Evolutionary conservation across 2,329 filamentous ascomycete genomes (phyloP).

Genomic region (Colletotrichum gigasporum): DNA sequence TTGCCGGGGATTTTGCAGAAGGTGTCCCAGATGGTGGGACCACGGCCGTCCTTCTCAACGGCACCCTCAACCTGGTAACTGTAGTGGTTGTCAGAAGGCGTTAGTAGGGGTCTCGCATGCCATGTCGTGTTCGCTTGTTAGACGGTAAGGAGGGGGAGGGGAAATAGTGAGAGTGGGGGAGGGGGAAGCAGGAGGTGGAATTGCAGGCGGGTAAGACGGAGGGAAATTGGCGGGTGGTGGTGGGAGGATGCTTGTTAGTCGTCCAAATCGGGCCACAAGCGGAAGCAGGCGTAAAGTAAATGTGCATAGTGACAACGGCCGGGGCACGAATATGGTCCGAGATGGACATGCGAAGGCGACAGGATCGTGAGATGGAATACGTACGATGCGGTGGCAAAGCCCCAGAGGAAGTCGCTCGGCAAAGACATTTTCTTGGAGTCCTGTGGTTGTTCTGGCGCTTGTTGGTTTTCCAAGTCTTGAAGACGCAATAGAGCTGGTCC

Average conservation of each 20-base stretch:
- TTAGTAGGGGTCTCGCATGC: conserved; percentile 22
- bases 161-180: not conserved
- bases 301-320: conserved; percentile 11
- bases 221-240: conserved; percentile 6
- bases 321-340: not conserved
- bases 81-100: conserved; percentile 18
- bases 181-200: not conserved
- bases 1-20: conserved; percentile 85
- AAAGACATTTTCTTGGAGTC: conserved; percentile 59
- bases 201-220: conserved; percentile 20
- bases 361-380: conserved; percentile 37
- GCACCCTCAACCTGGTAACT: conserved; percentile 92
- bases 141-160: not conserved
- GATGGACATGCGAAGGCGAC: not conserved
- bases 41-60: conserved; percentile 78
- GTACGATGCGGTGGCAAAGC: conserved; percentile 81
- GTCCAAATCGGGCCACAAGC: conserved; percentile 23
- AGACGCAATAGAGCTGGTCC: not conserved
- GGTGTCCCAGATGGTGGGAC: conserved; percentile 88
- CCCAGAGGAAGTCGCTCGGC: conserved; percentile 79
- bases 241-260: conserved; percentile 14
- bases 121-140: conserved; percentile 13
- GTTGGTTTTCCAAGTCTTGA: not conserved
- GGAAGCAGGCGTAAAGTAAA: conserved; percentile 9
- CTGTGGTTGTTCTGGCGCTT: not conserved